A percentile compares a stretch with the other conserved stretches of the same genome.
Conservation (phyloP, 306 rosid genomes). For the Medicago ruthenica region DNA sequence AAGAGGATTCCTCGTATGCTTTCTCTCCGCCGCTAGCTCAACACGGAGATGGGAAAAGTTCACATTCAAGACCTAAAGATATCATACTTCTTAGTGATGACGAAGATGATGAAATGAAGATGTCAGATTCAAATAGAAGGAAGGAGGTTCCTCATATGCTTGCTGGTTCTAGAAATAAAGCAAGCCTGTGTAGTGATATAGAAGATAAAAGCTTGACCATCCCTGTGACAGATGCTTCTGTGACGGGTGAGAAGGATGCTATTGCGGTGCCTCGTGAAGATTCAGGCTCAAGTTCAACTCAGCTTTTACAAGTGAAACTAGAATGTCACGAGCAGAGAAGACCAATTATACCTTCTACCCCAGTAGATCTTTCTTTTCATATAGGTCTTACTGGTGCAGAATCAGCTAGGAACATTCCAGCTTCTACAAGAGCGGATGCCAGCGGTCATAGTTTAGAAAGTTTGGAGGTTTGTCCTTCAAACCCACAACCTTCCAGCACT, state of each 20-base stretch:
- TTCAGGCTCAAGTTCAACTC: constrained; percentile 46
- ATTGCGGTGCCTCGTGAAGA: constrained; percentile 45
- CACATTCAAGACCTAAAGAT: constrained; percentile 45
- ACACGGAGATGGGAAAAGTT: constrained; percentile 52
- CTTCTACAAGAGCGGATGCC: constrained; percentile 44
- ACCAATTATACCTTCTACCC: constrained; percentile 50
- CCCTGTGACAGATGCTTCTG: constrained; percentile 58
- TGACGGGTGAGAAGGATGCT: constrained; percentile 54
- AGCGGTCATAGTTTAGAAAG: constrained; percentile 39
- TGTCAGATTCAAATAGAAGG: constrained; percentile 48
- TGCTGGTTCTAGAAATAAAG: constrained; percentile 52
- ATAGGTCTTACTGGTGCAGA: constrained; percentile 48
- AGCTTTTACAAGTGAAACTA: constrained; percentile 46
- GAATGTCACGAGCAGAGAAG: constrained; percentile 50
- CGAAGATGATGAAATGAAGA: constrained; percentile 65
- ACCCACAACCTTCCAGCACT: constrained; percentile 52
- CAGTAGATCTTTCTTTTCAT: constrained; percentile 46
- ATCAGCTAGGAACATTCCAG: constrained; percentile 42
- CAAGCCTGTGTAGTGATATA: constrained; percentile 46
- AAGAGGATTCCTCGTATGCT: constrained; percentile 56
- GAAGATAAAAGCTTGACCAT: constrained; percentile 48
- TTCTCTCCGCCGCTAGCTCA: constrained; percentile 46
- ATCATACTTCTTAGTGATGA: constrained; percentile 86
- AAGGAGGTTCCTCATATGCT: constrained; percentile 50
- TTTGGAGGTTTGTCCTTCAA: constrained; percentile 41